Percentiles rank a stretch among this genome's conserved stretches.
phyloP scores from a whole-genome alignment of 2,329 filamentous ascomycete species.

The Ophidiomyces ophidiicola region DNA sequence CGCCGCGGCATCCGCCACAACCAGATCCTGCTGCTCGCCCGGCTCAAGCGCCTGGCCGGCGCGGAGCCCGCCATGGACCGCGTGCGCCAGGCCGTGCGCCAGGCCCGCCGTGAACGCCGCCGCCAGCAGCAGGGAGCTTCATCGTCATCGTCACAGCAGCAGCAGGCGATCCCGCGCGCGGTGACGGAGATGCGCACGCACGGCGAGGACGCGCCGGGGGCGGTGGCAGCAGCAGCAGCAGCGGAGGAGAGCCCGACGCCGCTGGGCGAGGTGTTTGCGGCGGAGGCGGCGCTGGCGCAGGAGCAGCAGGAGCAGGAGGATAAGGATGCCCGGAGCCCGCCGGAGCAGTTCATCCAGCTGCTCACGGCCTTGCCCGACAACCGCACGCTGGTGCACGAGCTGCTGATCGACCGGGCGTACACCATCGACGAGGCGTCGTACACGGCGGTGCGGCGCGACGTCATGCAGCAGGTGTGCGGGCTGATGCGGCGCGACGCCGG shows the following conservation, averaged over 20 bases:
- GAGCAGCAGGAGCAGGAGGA: conserved; percentile 23
- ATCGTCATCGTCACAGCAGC: no score
- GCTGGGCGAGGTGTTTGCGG: conserved; percentile 32
- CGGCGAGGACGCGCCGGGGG: no score
- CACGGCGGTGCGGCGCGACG: conserved; percentile 41
- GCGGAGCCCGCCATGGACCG: conserved; percentile 48
- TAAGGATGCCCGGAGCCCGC: conserved; percentile 27
- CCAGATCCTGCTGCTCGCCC: conserved; percentile 50
- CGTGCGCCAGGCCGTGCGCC: conserved; percentile 49
- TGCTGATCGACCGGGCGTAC: conserved; percentile 52
- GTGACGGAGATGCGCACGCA: conserved; percentile 33
- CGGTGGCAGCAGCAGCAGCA: conserved; percentile 18
- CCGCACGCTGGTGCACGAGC: conserved; percentile 50
- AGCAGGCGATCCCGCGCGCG: conserved; percentile 46
- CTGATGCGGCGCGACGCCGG: conserved; percentile 48
- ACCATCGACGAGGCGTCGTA: conserved; percentile 42
- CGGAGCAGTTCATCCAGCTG: conserved; percentile 38
- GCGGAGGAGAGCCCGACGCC: conserved; percentile 27
- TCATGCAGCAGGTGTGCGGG: conserved; percentile 48
- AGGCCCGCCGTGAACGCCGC: conserved; percentile 43
- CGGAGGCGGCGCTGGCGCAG: conserved; percentile 19
- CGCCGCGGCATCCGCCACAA: conserved; percentile 54
- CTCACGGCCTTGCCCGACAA: conserved; percentile 51
- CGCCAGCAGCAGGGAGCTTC: no score
- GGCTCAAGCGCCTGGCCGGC: conserved; percentile 50